phyloP scores from a whole-genome alignment of 1,284 basidiomycete genomes.

The Heterobasidion irregulare region DNA sequence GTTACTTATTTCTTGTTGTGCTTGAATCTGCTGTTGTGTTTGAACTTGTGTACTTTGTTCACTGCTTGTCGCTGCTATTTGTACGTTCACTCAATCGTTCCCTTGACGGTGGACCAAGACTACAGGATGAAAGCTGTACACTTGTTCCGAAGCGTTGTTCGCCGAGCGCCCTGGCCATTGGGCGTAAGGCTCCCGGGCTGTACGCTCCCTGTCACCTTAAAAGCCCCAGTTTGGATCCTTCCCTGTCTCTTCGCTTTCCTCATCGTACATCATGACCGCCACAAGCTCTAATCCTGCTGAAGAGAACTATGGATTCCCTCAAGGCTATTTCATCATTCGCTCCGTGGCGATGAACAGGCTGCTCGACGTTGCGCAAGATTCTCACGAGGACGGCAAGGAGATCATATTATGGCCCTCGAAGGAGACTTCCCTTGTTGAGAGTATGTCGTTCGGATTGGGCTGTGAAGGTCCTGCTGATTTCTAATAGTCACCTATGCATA shows the following conservation, averaged over 20 bases:
- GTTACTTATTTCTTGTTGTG: neutral
- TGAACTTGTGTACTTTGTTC: neutral
- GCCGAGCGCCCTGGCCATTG: too few relatives aligned
- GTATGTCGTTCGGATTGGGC: conserved; percentile 23
- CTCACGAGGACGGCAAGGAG: conserved; percentile 55
- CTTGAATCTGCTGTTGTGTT: neutral
- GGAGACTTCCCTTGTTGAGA: conserved; percentile 67
- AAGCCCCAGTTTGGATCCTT: neutral
- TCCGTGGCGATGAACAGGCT: conserved; percentile 51
- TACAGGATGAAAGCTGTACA: too few relatives aligned
- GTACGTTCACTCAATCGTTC: too few relatives aligned
- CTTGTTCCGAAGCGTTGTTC: too few relatives aligned
- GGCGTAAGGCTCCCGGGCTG: too few relatives aligned
- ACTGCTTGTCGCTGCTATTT: neutral
- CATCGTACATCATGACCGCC: neutral
- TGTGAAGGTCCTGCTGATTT: neutral
- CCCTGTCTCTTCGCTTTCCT: neutral
- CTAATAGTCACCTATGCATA: conserved; percentile 16
- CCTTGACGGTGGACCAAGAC: too few relatives aligned
- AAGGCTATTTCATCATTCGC: conserved; percentile 69
- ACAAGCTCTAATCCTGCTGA: neutral
- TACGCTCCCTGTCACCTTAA: too few relatives aligned
- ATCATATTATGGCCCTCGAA: conserved; percentile 62
- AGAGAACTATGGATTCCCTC: conserved; percentile 48
- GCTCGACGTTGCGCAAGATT: conserved; percentile 51